phyloP scores from a whole-genome alignment of 768 basidiomycete genomes.

The Naganishia vishniacii region DNA sequence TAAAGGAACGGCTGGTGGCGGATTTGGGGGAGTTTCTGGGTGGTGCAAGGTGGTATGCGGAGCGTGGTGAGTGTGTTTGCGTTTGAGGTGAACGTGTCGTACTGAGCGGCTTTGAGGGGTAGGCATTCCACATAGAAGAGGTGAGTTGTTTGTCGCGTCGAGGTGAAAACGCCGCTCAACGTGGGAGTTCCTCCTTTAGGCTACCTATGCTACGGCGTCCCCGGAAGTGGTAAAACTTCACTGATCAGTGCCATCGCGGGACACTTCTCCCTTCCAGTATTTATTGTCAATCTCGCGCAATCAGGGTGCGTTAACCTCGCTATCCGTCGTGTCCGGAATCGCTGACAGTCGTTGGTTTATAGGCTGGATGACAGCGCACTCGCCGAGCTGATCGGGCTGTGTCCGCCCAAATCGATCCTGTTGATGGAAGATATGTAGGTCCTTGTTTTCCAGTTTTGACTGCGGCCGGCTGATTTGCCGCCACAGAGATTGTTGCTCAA shows the following conservation, averaged over 20 bases:
- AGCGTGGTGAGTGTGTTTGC: slow-evolving; percentile 34
- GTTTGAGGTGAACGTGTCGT: background rate
- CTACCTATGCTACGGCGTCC: slow-evolving; percentile 26
- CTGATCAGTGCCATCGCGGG: slow-evolving; percentile 80
- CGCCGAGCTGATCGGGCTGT: slow-evolving; percentile 76
- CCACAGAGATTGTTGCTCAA: slow-evolving; percentile 30
- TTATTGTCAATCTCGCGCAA: slow-evolving; percentile 58
- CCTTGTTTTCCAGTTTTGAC: background rate
- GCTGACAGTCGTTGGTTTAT: background rate
- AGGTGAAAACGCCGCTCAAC: no score
- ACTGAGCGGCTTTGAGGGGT: no score
- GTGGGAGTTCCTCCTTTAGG: no score
- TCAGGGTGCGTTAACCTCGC: slow-evolving; percentile 33
- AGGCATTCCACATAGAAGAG: slow-evolving; percentile 46
- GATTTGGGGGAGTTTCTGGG: slow-evolving; percentile 41
- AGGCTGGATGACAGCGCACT: slow-evolving; percentile 66
- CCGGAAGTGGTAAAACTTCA: slow-evolving; percentile 63
- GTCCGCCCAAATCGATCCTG: slow-evolving; percentile 77
- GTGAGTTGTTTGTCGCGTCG: slow-evolving; percentile 4
- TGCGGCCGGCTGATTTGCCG: background rate
- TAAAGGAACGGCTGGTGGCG: slow-evolving; percentile 37
- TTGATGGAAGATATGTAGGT: slow-evolving; percentile 72
- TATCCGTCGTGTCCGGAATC: background rate
- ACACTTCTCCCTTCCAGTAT: slow-evolving; percentile 82
- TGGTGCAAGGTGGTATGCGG: slow-evolving; percentile 41